Percentiles rank a stretch among this genome's conserved stretches.
phyloP scores from a whole-genome alignment of 495 filamentous ascomycete genomes.

The Apiosordaria backusii region DNA sequence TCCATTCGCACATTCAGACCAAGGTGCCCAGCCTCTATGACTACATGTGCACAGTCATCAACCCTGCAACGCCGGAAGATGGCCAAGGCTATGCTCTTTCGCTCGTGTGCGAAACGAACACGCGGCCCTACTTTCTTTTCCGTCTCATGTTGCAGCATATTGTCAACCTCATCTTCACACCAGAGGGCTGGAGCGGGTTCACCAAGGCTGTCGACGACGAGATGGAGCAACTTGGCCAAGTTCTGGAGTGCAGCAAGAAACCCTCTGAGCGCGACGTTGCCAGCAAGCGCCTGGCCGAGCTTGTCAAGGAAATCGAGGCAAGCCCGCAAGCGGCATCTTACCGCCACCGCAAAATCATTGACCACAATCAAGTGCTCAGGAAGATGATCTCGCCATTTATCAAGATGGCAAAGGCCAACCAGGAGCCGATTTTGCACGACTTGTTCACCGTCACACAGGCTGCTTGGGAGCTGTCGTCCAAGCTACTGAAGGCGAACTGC shows the following conservation, averaged over 20 bases:
- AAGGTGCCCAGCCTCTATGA: constrained; percentile 18
- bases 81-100: constrained; percentile 21
- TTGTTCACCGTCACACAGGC: constrained; percentile 23
- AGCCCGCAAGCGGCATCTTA: constrained; percentile 14
- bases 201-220: constrained; percentile 17
- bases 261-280: constrained; percentile 27
- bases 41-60: constrained; percentile 27
- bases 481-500: constrained; percentile 25
- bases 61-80: constrained; percentile 13
- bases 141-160: constrained; percentile 33
- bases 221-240: constrained; percentile 17
- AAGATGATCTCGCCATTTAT: constrained; percentile 20
- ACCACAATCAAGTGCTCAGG: constrained; percentile 29
- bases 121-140: constrained; percentile 29
- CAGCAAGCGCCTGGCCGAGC: constrained; percentile 24
- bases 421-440: constrained; percentile 25
- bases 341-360: constrained; percentile 19
- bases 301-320: constrained; percentile 18
- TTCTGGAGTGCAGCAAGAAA: constrained; percentile 20
- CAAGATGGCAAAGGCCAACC: constrained; percentile 7
- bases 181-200: constrained; percentile 27
- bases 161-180: constrained; percentile 23
- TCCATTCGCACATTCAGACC: neutral
- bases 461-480: constrained; percentile 32
- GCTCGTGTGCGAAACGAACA: constrained; percentile 25